These are phyloP conservation scores for Nevesoporus exiguus DNA, from an alignment of 768 basidiomycete species.

Conservation along the genomic window DNA sequence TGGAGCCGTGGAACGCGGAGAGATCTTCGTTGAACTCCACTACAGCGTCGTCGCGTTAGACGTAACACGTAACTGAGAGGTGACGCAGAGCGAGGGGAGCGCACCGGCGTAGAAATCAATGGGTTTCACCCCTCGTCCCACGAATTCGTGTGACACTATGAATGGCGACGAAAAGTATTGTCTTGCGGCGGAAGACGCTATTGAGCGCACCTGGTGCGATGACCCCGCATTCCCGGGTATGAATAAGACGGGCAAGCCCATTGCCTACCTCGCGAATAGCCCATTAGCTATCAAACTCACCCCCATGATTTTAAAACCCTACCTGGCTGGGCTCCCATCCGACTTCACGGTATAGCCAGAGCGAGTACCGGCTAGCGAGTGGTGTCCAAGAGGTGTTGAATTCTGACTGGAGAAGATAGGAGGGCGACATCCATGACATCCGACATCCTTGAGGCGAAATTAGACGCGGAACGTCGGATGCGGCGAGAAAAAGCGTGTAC, in stretches of 20 bases:
- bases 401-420: constrained; percentile 69
- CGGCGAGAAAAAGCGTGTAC: constrained; percentile 42
- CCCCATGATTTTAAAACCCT: constrained; percentile 6
- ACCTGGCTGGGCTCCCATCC: constrained; percentile 76
- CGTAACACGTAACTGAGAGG: neutral
- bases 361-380: constrained; percentile 68
- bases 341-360: constrained; percentile 90
- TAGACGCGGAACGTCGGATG: constrained; percentile 40
- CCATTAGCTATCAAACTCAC: constrained; percentile 8
- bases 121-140: constrained; percentile 42
- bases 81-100: constrained; percentile 15
- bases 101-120: constrained; percentile 86
- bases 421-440: constrained; percentile 96
- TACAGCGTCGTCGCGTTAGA: neutral
- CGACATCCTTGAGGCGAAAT: constrained; percentile 89
- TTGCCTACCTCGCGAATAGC: constrained; percentile 15
- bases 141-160: constrained; percentile 51
- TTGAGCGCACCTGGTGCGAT: constrained; percentile 88
- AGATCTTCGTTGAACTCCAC: constrained; percentile 98
- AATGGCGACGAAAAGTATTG: constrained; percentile 71
- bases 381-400: constrained; percentile 71
- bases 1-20: constrained; percentile 91
- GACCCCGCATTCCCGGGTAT: constrained; percentile 98
- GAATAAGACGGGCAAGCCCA: constrained; percentile 87
- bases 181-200: constrained; percentile 85